phyloP scores from a whole-genome alignment of 495 filamentous ascomycete genomes.

The Hypomontagnella submonticulosa region DNA sequence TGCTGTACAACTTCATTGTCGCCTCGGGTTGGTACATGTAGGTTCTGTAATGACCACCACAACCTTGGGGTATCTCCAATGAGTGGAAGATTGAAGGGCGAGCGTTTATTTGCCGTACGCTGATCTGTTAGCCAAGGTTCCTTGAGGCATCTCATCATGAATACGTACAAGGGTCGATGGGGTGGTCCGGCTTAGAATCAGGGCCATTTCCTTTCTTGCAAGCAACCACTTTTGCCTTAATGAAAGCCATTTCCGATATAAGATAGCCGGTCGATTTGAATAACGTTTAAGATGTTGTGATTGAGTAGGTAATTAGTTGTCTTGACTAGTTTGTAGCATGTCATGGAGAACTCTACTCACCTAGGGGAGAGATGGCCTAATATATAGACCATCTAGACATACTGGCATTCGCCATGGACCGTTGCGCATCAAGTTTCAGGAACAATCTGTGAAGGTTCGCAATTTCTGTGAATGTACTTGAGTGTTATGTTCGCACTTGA shows the following conservation, averaged over 20 bases:
- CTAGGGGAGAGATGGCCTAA: background rate
- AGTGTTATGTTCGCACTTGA: constrained; percentile 26
- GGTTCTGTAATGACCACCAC: no score
- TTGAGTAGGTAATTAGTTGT: background rate
- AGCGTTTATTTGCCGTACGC: constrained; percentile 12
- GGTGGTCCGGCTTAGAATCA: constrained; percentile 1
- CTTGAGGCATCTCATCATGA: background rate
- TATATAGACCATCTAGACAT: constrained; percentile 12
- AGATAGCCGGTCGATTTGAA: no score
- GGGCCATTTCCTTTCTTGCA: background rate
- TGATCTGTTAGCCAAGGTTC: constrained; percentile 1
- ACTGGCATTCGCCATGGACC: background rate
- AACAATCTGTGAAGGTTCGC: constrained; percentile 2
- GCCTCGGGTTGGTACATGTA: no score
- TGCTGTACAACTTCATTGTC: no score
- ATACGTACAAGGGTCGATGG: constrained; percentile 30
- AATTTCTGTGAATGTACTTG: background rate
- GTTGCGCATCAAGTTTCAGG: constrained; percentile 13
- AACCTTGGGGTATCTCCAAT: background rate
- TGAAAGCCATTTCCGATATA: constrained; percentile 1
- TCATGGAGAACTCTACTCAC: background rate
- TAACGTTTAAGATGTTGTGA: no score
- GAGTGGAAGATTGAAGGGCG: no score
- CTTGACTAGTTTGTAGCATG: background rate
- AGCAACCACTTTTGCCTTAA: background rate